Percentiles rank a stretch among this genome's conserved stretches.
Evolutionary conservation across 164 flowering plant species (phyloP).

Genomic region (Litsea cubeba): DNA sequence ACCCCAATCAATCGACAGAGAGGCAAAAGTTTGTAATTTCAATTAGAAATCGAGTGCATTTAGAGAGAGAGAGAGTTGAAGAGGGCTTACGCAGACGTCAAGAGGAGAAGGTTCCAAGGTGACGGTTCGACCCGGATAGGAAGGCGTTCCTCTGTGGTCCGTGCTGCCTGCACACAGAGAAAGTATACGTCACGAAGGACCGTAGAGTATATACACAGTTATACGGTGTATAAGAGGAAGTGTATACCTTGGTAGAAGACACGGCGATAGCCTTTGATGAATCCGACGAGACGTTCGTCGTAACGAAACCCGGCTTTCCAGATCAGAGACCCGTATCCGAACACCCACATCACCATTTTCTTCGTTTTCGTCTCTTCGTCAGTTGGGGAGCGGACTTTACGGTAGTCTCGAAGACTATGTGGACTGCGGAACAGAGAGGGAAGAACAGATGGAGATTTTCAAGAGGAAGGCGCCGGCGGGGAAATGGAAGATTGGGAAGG

Average conservation of each 20-base stretch:
- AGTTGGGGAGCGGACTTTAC: not conserved
- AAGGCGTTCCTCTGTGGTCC: conserved; percentile 92
- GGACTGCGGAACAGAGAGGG: too few relatives aligned
- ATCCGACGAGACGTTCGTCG: conserved; percentile 76
- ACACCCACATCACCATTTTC: conserved; percentile 84
- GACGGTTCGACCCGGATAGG: conserved; percentile 89
- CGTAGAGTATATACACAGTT: not conserved
- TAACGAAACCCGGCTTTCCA: conserved; percentile 86
- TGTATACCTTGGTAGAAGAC: conserved; percentile 78
- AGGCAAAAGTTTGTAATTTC: not conserved
- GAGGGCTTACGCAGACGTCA: conserved; percentile 65
- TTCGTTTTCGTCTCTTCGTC: not conserved
- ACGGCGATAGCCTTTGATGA: conserved; percentile 88
- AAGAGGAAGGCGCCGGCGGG: too few relatives aligned
- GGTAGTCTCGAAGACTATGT: too few relatives aligned
- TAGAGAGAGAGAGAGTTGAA: not conserved
- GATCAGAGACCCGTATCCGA: conserved; percentile 92
- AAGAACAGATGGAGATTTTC: too few relatives aligned
- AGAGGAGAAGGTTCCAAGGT: conserved; percentile 73
- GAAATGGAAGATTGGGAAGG: too few relatives aligned
- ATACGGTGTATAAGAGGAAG: conserved; percentile 7
- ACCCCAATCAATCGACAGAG: too few relatives aligned
- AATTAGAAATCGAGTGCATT: not conserved
- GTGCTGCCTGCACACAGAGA: conserved; percentile 64
- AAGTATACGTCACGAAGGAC: not conserved